Evolutionary conservation across 495 filamentous ascomycete genomes (phyloP), one percentile per base, ranked within the genome.

Genomic region (Pseudomonodictys pantanalensis): DNA sequence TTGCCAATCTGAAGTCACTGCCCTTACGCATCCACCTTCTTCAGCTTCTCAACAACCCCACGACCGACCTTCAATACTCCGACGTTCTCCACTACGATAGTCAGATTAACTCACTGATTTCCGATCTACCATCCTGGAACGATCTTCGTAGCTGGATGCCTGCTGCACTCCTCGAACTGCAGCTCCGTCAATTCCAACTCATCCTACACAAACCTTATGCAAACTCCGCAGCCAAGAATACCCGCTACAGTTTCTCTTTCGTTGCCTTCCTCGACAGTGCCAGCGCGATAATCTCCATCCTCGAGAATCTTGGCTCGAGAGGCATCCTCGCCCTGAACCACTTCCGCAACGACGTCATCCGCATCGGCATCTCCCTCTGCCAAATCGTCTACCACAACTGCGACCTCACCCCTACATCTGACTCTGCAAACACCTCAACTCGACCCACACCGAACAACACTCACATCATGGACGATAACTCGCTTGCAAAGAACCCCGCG

Each of bases 111-210:
- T 33, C 62, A 6, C 10, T 55, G 10, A 25, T 65, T 3, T 28
- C 53, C 11, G 47, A 46, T 18, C 33, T 58, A 15, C 63, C 63
- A 11, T n/a, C 28, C 25, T 66, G 63, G 63, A 38, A 28, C 15
- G 25, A 45, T 25, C 4, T 46, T 28, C 52, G 32, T 9, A 20
- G 47, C 26, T 7, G 30, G 2, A 42, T 48, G 3, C 38, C 58
- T 11, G n/a, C 29, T 4, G 54, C 58, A 6, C 26, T 67, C 17
- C 54, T 67, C n/a, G 52, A 56, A 24, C 32, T 63, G 22, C 64
- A 67, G 30, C 55, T 67, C n/a, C 64, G 52, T 9, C 64, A 67
- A 24, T 63, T 53, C 26, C 52, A 63, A 2, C 22, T 63, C 32
- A 57, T 64, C 3, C 49, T 67, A 11, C 60, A 67, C 29, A 20